A percentile compares a stretch with the other conserved stretches of the same genome.
Evolutionary conservation across 2,329 filamentous ascomycete species (phyloP).

Genomic region (Raffaelea albimanens): DNA sequence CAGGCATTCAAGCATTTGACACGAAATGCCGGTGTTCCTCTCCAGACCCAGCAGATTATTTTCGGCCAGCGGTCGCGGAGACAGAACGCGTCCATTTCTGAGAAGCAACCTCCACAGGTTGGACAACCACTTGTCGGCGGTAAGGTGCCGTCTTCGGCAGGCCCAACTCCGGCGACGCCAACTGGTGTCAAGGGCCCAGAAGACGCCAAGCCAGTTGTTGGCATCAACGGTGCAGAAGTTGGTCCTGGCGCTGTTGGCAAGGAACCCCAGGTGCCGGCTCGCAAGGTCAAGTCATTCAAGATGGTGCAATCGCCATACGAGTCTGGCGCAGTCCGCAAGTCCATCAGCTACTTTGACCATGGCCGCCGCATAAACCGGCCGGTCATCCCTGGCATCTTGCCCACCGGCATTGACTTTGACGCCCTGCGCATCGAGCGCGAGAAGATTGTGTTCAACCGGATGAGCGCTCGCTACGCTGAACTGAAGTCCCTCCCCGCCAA

Average conservation of each 20-base stretch:
- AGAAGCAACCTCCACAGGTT: constrained; percentile 31
- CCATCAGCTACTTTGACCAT: constrained; percentile 75
- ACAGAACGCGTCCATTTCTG: constrained; percentile 38
- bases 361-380: constrained; percentile 64
- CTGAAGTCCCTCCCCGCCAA: constrained; percentile 78
- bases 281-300: constrained; percentile 51
- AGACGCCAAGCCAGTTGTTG: constrained; percentile 19
- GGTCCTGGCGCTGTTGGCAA: constrained; percentile 9
- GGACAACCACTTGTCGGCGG: not conserved
- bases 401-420: constrained; percentile 79
- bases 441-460: constrained; percentile 79
- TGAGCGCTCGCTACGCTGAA: constrained; percentile 75
- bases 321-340: constrained; percentile 38
- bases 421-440: constrained; percentile 80
- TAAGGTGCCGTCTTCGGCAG: constrained; percentile 7
- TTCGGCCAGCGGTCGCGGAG: constrained; percentile 66
- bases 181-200: constrained; percentile 20
- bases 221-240: constrained; percentile 10
- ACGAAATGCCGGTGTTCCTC: constrained; percentile 75
- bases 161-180: constrained; percentile 18
- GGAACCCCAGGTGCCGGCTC: constrained; percentile 20
- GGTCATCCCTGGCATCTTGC: constrained; percentile 80
- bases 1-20: constrained; percentile 82
- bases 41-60: constrained; percentile 70
- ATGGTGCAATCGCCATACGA: constrained; percentile 67